phyloP scores from a whole-genome alignment of 2,329 filamentous ascomycete species.

The Intubia oerlemansii region DNA sequence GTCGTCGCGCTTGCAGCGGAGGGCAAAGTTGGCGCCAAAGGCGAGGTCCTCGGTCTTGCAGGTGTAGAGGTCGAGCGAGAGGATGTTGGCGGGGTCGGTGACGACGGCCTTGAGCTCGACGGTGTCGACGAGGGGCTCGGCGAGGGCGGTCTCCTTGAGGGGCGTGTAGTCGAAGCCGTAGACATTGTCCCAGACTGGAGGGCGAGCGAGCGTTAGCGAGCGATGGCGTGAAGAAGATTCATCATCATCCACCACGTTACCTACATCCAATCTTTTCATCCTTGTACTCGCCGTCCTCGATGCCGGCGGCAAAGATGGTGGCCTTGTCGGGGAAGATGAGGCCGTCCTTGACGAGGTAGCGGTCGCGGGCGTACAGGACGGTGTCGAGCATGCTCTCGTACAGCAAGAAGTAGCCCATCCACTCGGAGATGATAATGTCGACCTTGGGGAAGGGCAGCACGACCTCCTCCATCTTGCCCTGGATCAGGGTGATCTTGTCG shows the following conservation, averaged over 20 bases:
- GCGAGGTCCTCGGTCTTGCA: slow-evolving; percentile 66
- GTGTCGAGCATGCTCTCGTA: slow-evolving; percentile 99
- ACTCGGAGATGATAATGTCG: slow-evolving; percentile 98
- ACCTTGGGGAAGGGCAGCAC: slow-evolving; percentile 83
- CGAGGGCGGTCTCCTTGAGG: slow-evolving; percentile 80
- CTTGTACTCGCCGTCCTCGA: slow-evolving; percentile 98
- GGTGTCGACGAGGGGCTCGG: slow-evolving; percentile 90
- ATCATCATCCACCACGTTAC: too few species aligned
- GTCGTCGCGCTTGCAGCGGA: slow-evolving; percentile 65
- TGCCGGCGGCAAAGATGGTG: slow-evolving; percentile 88
- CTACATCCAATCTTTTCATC: slow-evolving; percentile 98
- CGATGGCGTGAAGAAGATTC: too few species aligned
- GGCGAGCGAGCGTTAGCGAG: not conserved
- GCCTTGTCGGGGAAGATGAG: slow-evolving; percentile 98
- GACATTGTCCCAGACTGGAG: slow-evolving; percentile 94
- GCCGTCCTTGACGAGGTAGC: slow-evolving; percentile 67
- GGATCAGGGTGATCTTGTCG: slow-evolving; percentile 90
- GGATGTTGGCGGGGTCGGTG: slow-evolving; percentile 67
- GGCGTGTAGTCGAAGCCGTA: slow-evolving; percentile 95
- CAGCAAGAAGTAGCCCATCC: slow-evolving; percentile 99
- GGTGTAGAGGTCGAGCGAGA: slow-evolving; percentile 85
- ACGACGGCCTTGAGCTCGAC: slow-evolving; percentile 95
- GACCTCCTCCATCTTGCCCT: slow-evolving; percentile 99
- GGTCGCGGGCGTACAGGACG: slow-evolving; percentile 87
- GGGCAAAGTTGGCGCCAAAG: slow-evolving; percentile 59